Conservation (phyloP, 2,329 filamentous ascomycete species). For the Fusarium virguliforme region DNA sequence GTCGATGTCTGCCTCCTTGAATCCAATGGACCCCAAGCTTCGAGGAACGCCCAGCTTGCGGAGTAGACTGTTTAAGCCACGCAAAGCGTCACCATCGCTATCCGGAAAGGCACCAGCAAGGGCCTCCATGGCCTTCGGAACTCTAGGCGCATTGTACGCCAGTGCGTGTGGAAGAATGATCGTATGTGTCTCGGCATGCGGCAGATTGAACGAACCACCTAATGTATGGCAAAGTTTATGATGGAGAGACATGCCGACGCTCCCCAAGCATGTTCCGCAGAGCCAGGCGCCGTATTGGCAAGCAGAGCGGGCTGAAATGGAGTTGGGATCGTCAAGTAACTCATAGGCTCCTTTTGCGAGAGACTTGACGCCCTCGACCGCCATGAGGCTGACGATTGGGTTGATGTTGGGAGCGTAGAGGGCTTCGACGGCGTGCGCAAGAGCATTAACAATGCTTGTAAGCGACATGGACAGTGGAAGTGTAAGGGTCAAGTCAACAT, state of each 20-base stretch:
- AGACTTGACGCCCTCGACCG: conserved; percentile 67
- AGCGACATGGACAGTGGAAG: conserved; percentile 68
- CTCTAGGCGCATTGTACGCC: conserved; percentile 72
- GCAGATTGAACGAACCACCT: conserved; percentile 75
- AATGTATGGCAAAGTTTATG: conserved; percentile 79
- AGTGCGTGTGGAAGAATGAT: conserved; percentile 75
- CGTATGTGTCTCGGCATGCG: conserved; percentile 77
- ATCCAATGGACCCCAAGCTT: conserved; percentile 69
- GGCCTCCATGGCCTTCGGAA: conserved; percentile 67
- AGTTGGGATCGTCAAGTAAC: conserved; percentile 62
- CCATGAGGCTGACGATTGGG: conserved; percentile 72
- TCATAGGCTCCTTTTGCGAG: conserved; percentile 69
- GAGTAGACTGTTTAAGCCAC: conserved; percentile 71
- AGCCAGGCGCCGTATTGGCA: conserved; percentile 77
- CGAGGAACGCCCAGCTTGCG: conserved; percentile 67
- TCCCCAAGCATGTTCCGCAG: conserved; percentile 73
- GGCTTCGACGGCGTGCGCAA: conserved; percentile 75
- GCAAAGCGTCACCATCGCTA: conserved; percentile 71
- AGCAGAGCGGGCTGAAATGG: conserved; percentile 67
- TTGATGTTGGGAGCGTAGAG: conserved; percentile 75
- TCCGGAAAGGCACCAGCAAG: conserved; percentile 70
- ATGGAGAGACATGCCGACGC: conserved; percentile 75
- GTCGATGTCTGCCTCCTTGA: conserved; percentile 74
- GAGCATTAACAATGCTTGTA: conserved; percentile 76
- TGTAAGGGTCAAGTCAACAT: conserved; percentile 74